Percentiles rank a stretch among this genome's conserved stretches.
phyloP scores from a whole-genome alignment of 441 rosid species.

The Pelargonium myrrhifolium region DNA sequence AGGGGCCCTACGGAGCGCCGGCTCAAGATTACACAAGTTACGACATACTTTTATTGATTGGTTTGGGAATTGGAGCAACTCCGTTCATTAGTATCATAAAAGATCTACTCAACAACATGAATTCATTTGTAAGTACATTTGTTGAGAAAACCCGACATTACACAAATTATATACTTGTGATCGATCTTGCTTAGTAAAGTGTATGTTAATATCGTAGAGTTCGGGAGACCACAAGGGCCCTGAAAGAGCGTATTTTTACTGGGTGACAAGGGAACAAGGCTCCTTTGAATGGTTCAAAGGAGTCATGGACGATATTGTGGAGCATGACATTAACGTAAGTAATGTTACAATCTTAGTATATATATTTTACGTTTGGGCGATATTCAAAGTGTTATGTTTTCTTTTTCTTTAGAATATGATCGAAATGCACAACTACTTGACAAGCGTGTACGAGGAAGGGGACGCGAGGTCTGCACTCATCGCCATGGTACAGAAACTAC shows the following conservation, averaged over 20 bases:
- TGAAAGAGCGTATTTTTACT: constrained; percentile 85
- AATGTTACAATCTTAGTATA: neutral
- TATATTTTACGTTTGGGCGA: too few species aligned
- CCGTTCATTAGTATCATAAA: constrained; percentile 87
- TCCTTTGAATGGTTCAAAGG: constrained; percentile 98
- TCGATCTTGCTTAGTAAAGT: too few species aligned
- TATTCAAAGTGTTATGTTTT: too few species aligned
- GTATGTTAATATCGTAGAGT: too few species aligned
- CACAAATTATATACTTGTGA: too few species aligned
- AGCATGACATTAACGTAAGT: constrained; percentile 49
- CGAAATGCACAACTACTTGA: constrained; percentile 94
- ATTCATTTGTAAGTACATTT: neutral
- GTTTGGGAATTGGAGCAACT: constrained; percentile 94
- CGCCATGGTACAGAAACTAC: constrained; percentile 86
- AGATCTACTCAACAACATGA: constrained; percentile 62
- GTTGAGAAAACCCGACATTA: too few species aligned
- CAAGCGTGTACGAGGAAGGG: constrained; percentile 93
- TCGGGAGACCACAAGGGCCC: too few species aligned
- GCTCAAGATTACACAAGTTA: constrained; percentile 73
- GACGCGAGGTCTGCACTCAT: constrained; percentile 94
- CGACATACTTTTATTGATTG: constrained; percentile 70
- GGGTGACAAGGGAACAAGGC: constrained; percentile 95
- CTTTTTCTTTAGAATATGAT: constrained; percentile 51
- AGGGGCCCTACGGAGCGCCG: constrained; percentile 93
- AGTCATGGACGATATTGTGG: constrained; percentile 94